phyloP scores from a whole-genome alignment of 108 stramenopile genomes.

The Cyclotella sp. region DNA sequence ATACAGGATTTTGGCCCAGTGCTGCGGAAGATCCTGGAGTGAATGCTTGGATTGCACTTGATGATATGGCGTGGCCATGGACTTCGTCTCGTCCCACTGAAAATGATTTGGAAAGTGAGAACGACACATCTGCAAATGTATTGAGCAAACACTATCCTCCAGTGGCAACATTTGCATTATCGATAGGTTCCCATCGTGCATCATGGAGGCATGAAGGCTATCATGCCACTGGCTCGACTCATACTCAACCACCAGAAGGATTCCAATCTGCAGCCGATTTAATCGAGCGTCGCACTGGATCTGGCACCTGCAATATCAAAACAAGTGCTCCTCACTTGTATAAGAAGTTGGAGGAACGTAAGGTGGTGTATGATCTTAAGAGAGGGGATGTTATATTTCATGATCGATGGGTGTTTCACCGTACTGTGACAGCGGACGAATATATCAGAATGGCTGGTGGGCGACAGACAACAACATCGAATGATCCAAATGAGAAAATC shows the following conservation, averaged over 20 bases:
- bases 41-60: conserved; percentile 86
- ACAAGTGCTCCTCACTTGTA: conserved; percentile 69
- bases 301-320: conserved; percentile 80
- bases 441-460: background rate
- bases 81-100: background rate
- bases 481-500: conserved; percentile 38
- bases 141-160: background rate
- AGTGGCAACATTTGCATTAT: conserved; percentile 69
- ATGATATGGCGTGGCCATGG: conserved; percentile 69
- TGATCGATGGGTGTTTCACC: conserved; percentile 82
- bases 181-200: conserved; percentile 71
- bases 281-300: conserved; percentile 65
- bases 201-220: conserved; percentile 76
- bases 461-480: background rate
- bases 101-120: background rate
- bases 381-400: conserved; percentile 82
- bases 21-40: conserved; percentile 53
- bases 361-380: conserved; percentile 71
- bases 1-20: conserved; percentile 84
- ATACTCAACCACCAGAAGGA: conserved; percentile 67
- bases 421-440: conserved; percentile 67
- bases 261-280: conserved; percentile 69
- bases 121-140: background rate
- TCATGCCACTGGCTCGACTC: conserved; percentile 65
- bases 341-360: conserved; percentile 73